Evolutionary conservation across 2,329 filamentous ascomycete species (phyloP).

Genomic region (Pseudogymnoascus sp.): DNA sequence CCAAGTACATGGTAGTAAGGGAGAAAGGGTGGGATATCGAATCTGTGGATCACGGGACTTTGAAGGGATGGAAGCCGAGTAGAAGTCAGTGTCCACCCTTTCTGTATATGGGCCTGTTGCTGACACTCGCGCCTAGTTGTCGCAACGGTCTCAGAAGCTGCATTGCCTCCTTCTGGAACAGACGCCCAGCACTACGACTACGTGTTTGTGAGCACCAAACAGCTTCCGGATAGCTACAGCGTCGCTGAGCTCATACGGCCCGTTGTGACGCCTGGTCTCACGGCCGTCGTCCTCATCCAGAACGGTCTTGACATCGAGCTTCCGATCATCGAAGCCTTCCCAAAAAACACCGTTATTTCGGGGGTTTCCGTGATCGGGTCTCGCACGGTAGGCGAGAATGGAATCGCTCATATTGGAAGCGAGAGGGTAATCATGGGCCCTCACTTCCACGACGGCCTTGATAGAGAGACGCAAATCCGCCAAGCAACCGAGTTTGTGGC

Average conservation of each 20-base stretch:
- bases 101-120: not conserved
- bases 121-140: not conserved
- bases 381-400: constrained; percentile 17
- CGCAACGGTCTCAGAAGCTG: not conserved
- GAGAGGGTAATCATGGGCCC: constrained; percentile 20
- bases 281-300: constrained; percentile 25
- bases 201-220: constrained; percentile 26
- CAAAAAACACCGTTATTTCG: constrained; percentile 20
- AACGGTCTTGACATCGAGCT: constrained; percentile 27
- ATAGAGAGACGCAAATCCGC: constrained; percentile 6
- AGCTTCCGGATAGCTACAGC: constrained; percentile 25
- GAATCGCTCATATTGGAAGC: constrained; percentile 19
- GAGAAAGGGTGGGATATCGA: constrained; percentile 21
- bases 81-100: constrained; percentile 13
- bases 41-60: constrained; percentile 20
- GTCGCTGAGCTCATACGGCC: constrained; percentile 23
- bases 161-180: not conserved
- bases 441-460: constrained; percentile 17
- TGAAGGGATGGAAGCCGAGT: constrained; percentile 20
- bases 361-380: constrained; percentile 22
- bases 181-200: constrained; percentile 21
- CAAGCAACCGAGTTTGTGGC: constrained; percentile 19
- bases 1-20: constrained; percentile 20
- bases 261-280: constrained; percentile 22
- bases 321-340: constrained; percentile 20